Conservation (phyloP, 2,329 filamentous ascomycete species). For the Xylariaceae sp. region DNA sequence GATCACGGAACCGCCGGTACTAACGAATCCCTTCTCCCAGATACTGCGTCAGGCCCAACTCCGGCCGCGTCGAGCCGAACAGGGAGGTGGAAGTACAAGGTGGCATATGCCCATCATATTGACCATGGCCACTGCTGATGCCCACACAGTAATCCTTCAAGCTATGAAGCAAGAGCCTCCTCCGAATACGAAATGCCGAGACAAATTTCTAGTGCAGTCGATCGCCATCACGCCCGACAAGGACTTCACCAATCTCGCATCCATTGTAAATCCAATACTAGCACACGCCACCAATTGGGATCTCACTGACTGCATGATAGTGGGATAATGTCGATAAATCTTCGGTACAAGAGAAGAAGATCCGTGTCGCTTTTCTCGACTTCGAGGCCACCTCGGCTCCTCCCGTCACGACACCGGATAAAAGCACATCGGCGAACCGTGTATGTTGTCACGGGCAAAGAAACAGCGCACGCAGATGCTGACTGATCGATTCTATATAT, state of each 20-base stretch:
- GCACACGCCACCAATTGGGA: conserved; percentile 15
- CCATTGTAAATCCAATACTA: conserved; percentile 60
- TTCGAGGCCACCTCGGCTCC: conserved; percentile 45
- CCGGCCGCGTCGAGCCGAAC: conserved; percentile 87
- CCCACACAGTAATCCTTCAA: conserved; percentile 74
- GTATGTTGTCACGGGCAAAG: conserved; percentile 31
- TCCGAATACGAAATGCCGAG: conserved; percentile 80
- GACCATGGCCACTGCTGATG: conserved; percentile 26
- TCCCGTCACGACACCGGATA: conserved; percentile 39
- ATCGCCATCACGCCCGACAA: conserved; percentile 78
- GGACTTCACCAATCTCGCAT: conserved; percentile 73
- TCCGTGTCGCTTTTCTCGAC: conserved; percentile 80
- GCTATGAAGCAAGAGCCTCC: conserved; percentile 96
- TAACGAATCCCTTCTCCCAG: conserved; percentile 45
- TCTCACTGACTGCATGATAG: conserved; percentile 43
- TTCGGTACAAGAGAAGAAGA: conserved; percentile 87
- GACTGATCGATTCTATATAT: neutral
- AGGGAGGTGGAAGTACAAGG: conserved; percentile 89
- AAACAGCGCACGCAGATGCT: conserved; percentile 3
- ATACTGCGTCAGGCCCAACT: conserved; percentile 97
- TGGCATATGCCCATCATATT: conserved; percentile 42
- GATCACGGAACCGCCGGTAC: conserved; percentile 19
- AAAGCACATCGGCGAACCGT: conserved; percentile 38
- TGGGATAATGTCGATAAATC: conserved; percentile 77
- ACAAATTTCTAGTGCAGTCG: conserved; percentile 97